phyloP scores from a whole-genome alignment of 176 grass and related monocot genomes.

The Elymus sibiricus region DNA sequence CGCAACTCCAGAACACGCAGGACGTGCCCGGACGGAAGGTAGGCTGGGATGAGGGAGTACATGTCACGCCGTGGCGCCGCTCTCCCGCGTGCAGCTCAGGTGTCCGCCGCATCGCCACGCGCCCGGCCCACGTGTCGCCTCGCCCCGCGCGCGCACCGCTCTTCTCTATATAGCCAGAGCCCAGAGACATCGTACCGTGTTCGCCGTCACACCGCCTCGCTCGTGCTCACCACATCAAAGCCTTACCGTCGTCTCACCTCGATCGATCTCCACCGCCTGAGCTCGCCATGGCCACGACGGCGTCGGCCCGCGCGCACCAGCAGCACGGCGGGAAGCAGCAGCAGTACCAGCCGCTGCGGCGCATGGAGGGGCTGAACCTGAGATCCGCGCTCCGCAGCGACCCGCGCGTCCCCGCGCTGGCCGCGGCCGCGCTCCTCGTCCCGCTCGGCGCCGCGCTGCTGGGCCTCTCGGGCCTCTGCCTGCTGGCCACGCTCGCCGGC shows the following conservation, averaged over 20 bases:
- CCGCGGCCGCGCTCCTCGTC: constrained; percentile 26
- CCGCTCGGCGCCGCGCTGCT: constrained; percentile 43
- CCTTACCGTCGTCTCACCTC: neutral
- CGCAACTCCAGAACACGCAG: neutral
- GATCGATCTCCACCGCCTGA: neutral
- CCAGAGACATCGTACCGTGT: neutral
- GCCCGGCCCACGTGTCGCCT: neutral
- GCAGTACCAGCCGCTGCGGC: constrained; percentile 13
- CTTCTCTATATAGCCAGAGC: neutral
- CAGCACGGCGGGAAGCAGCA: neutral
- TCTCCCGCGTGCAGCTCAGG: constrained; percentile 4
- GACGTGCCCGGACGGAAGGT: neutral
- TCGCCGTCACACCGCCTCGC: neutral
- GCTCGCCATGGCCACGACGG: neutral
- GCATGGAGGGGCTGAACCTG: constrained; percentile 9
- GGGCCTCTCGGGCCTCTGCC: constrained; percentile 10
- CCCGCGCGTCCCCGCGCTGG: neutral
- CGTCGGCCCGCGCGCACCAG: neutral
- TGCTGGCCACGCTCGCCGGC: constrained; percentile 27
- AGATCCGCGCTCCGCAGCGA: neutral
- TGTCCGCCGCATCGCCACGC: neutral
- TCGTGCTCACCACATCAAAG: neutral
- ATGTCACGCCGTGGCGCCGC: neutral
- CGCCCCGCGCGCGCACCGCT: neutral
- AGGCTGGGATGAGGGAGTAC: neutral